phyloP scores from a whole-genome alignment of 1,284 basidiomycete genomes.

The Cutaneotrichosporon sp. region DNA sequence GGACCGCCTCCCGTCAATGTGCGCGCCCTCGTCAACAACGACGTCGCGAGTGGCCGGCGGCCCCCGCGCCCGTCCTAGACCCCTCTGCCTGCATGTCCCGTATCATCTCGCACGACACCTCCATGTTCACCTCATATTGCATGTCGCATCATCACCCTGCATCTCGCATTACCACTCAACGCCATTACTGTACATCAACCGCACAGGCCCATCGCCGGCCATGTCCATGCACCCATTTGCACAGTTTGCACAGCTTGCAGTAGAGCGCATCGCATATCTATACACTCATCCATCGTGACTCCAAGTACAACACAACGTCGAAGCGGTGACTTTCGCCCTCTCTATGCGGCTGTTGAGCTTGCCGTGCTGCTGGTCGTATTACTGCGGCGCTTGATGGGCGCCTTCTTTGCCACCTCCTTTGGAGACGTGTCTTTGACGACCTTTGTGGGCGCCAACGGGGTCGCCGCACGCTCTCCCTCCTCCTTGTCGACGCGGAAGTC shows the following conservation, averaged over 20 bases:
- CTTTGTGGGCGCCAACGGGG: neutral
- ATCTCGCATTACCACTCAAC: neutral
- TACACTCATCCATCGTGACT: neutral
- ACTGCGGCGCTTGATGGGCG: neutral
- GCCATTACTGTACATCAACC: neutral
- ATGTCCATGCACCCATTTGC: neutral
- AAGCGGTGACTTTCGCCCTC: neutral
- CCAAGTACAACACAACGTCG: neutral
- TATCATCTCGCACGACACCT: neutral
- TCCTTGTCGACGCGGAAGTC: neutral
- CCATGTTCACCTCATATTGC: neutral
- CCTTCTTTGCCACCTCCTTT: neutral
- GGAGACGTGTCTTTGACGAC: neutral
- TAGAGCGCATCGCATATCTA: neutral
- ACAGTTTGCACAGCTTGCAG: neutral
- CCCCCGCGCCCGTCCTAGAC: neutral
- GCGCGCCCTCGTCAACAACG: constrained; percentile 25
- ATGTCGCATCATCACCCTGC: neutral
- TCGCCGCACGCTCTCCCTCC: neutral
- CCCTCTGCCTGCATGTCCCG: neutral
- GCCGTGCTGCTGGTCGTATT: neutral
- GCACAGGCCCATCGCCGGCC: too few species aligned
- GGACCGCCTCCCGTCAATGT: constrained; percentile 18
- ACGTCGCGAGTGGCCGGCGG: constrained; percentile 14
- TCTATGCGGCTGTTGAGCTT: neutral